Evolutionary conservation across 805 yeast species (phyloP), one percentile per base, ranked within the genome.

Genomic region (Saturnispora besseyi): DNA sequence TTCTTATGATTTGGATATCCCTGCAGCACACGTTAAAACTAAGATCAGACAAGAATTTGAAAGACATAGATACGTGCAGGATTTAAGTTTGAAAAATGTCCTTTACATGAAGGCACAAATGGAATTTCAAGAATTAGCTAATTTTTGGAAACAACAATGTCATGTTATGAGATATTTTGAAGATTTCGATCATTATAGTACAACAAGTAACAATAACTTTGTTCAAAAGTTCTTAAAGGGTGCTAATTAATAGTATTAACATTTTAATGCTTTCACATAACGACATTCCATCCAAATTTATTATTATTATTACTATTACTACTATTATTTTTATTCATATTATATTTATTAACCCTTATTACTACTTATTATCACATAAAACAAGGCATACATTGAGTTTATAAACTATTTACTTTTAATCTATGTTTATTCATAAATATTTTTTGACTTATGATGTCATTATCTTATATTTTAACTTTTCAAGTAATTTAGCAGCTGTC

Each of bases 11-110:
- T 70, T 83, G 65, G 86, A 84, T 65, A 76, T 84, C 73, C 91
- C 95, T 31, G 79, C 84, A 10, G 81, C 91, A 37, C 76, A 79
- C 53, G 82, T 87, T 51, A 81, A 87, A 67, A 85, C 95, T 51
- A 85, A 84, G 69, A 76, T 87, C 57, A 81, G 96, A 75, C 93
- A 87, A 67, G 93, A 87, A 67, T 87, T 87, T 58, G 96, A 87
- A 68, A 82, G 95, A 71, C 64, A 87, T 62, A 75, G 95, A 62
- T 87, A 73, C 62, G 87, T 86, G 47, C 70, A 71, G 48, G 87
- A 84, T 61, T 64, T 82, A 56, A 78, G 78, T 32, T 77, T 83
- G 43, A 73, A 76, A 55, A 87, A 87, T 66, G 75, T 84, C 15
- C 72, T 87, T 51, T 78, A 79, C 57, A 80, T 85, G 70, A 84